Conservation (phyloP, 768 basidiomycete genomes). For the Suillus variegatus region DNA sequence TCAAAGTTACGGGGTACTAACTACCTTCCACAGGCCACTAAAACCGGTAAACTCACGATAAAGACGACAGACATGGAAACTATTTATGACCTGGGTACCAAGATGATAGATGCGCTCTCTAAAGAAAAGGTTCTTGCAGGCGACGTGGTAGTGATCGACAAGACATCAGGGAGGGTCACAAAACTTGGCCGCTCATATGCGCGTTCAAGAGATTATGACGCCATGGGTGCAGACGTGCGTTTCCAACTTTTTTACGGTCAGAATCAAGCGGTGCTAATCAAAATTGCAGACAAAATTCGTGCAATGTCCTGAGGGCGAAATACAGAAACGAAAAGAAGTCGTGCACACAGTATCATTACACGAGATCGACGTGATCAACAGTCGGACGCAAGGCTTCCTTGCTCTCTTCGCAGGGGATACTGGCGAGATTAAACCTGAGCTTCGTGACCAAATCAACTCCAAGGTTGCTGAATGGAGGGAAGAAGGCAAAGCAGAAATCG, state of each 20-base stretch:
- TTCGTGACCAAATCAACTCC: constrained; percentile 94
- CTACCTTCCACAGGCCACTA: constrained; percentile 72
- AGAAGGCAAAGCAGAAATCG: constrained; percentile 97
- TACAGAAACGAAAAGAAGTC: constrained; percentile 96
- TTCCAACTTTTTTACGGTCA: constrained; percentile 2
- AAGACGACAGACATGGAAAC: constrained; percentile 99
- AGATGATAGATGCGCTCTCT: constrained; percentile 97
- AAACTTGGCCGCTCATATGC: constrained; percentile 97
- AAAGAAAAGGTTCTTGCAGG: constrained; percentile 97
- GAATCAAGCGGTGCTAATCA: neutral
- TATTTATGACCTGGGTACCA: constrained; percentile 95
- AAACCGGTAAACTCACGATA: constrained; percentile 95
- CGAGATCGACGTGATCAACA: constrained; percentile 99
- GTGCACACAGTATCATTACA: constrained; percentile 97
- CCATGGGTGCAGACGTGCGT: constrained; percentile 97
- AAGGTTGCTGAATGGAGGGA: constrained; percentile 98
- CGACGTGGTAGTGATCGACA: constrained; percentile 96
- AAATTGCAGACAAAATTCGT: constrained; percentile 88
- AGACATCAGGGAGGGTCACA: constrained; percentile 93
- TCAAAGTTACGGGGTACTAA: neutral
- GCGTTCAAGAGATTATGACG: constrained; percentile 97
- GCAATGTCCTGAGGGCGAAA: constrained; percentile 96
- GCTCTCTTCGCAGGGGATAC: constrained; percentile 96
- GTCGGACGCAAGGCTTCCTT: constrained; percentile 96
- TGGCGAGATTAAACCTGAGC: constrained; percentile 97